Conservation (phyloP, 495 filamentous ascomycete species). For the Daldinia loculata region DNA sequence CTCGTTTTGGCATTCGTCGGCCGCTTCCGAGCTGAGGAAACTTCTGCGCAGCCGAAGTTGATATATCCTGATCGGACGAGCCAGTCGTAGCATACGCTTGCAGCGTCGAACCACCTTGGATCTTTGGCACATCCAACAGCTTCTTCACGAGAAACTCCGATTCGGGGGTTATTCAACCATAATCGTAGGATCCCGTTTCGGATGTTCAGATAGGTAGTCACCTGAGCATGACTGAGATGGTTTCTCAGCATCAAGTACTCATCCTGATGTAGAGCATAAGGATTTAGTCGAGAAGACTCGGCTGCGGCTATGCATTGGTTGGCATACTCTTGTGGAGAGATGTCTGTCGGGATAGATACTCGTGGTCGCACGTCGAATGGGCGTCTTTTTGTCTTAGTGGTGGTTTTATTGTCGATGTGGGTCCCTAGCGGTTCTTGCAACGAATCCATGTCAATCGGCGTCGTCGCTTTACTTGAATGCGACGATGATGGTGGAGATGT, state of each 20-base stretch:
- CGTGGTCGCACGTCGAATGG: slow-evolving; percentile 70
- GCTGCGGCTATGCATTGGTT: slow-evolving; percentile 88
- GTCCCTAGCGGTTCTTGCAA: slow-evolving; percentile 40
- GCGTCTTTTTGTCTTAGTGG: slow-evolving; percentile 38
- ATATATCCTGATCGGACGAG: slow-evolving; percentile 91
- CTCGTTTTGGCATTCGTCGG: slow-evolving; percentile 42
- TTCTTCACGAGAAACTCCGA: slow-evolving; percentile 85
- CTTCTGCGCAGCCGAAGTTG: slow-evolving; percentile 91
- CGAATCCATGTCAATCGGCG: slow-evolving; percentile 59
- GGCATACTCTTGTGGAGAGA: slow-evolving; percentile 78
- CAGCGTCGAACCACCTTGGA: slow-evolving; percentile 87
- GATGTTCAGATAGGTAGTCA: slow-evolving; percentile 97
- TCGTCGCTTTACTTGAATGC: slow-evolving; percentile 65
- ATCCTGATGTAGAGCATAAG: slow-evolving; percentile 84
- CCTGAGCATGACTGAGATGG: slow-evolving; percentile 85
- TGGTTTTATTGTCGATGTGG: slow-evolving; percentile 1
- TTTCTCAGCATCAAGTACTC: slow-evolving; percentile 83
- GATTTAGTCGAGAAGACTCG: slow-evolving; percentile 87
- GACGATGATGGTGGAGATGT: slow-evolving; percentile 53
- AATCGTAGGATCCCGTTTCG: slow-evolving; percentile 92
- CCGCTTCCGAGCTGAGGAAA: slow-evolving; percentile 54
- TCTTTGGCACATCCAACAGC: slow-evolving; percentile 93
- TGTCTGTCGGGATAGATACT: slow-evolving; percentile 79
- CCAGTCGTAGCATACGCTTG: slow-evolving; percentile 91
- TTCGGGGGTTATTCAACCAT: slow-evolving; percentile 90